These are phyloP conservation scores for Pyrenophora teres DNA, from an alignment of 2,329 filamentous ascomycete genomes.

Conservation along the genomic window DNA sequence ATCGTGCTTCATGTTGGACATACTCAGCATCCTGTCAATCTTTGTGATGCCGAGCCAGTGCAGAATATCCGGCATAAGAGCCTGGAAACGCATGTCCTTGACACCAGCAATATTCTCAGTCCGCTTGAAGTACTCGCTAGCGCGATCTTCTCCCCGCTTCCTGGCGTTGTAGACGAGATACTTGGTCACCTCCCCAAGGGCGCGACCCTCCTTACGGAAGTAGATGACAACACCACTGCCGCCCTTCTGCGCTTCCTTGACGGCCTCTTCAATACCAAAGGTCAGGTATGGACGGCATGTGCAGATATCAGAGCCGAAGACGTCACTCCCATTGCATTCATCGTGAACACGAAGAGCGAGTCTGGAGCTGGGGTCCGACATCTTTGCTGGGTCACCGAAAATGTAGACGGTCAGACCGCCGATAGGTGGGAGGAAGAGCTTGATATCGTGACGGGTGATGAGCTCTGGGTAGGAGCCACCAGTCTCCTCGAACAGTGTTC, in stretches of 20 bases:
- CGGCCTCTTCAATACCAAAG: conserved; percentile 95
- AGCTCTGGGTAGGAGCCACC: conserved; percentile 96
- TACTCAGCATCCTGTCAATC: conserved; percentile 97
- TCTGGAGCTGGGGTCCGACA: conserved; percentile 81
- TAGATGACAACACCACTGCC: conserved; percentile 97
- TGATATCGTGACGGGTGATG: conserved; percentile 92
- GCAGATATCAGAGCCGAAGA: conserved; percentile 97
- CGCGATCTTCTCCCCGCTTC: conserved; percentile 76
- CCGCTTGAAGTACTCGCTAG: conserved; percentile 92
- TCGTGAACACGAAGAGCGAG: conserved; percentile 85
- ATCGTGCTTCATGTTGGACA: conserved; percentile 97
- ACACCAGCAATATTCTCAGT: conserved; percentile 99
- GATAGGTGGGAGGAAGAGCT: conserved; percentile 93
- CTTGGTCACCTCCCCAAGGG: conserved; percentile 93
- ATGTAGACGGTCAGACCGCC: conserved; percentile 95
- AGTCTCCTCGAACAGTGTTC: conserved; percentile 91
- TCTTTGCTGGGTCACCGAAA: conserved; percentile 92
- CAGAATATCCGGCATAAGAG: conserved; percentile 94
- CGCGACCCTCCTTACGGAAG: conserved; percentile 95
- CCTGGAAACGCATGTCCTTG: conserved; percentile 96
- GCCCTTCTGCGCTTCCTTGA: conserved; percentile 93
- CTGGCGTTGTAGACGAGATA: conserved; percentile 78
- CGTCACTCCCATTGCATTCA: conserved; percentile 94
- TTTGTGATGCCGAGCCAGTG: conserved; percentile 99
- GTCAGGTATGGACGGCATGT: conserved; percentile 95